Conservation (phyloP, 768 basidiomycete genomes). For the Phaffia australis region DNA sequence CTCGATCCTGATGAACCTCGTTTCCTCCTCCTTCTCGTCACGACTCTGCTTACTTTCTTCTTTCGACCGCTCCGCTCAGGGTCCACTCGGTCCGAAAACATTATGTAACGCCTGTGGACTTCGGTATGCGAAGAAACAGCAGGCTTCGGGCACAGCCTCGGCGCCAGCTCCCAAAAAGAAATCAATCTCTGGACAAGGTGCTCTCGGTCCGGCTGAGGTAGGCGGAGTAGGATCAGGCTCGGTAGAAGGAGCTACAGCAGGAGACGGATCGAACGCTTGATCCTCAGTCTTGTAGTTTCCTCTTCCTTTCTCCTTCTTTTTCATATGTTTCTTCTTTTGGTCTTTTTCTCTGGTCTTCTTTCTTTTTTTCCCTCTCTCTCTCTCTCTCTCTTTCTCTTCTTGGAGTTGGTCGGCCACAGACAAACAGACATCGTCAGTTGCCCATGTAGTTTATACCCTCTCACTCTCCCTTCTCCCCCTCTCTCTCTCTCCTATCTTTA, state of each 20-base stretch:
- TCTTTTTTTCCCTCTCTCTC: background rate
- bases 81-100: constrained; percentile 92
- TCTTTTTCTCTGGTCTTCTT: background rate
- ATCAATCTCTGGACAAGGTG: no score
- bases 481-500: background rate
- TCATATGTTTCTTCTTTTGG: background rate
- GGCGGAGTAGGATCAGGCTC: no score
- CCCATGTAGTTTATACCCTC: no score
- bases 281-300: no score
- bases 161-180: no score
- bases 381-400: no score
- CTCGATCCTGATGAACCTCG: background rate
- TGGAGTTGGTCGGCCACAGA: no score
- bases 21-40: background rate
- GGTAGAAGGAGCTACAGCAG: no score
- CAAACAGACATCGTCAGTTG: no score
- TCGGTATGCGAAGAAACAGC: constrained; percentile 18
- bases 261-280: no score
- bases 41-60: background rate
- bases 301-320: background rate
- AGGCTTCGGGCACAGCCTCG: background rate
- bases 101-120: constrained; percentile 54
- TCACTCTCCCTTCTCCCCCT: background rate
- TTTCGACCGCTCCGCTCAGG: constrained; percentile 39
- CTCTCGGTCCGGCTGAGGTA: no score